phyloP scores from a whole-genome alignment of 768 basidiomycete species.

The Russula foetens region DNA sequence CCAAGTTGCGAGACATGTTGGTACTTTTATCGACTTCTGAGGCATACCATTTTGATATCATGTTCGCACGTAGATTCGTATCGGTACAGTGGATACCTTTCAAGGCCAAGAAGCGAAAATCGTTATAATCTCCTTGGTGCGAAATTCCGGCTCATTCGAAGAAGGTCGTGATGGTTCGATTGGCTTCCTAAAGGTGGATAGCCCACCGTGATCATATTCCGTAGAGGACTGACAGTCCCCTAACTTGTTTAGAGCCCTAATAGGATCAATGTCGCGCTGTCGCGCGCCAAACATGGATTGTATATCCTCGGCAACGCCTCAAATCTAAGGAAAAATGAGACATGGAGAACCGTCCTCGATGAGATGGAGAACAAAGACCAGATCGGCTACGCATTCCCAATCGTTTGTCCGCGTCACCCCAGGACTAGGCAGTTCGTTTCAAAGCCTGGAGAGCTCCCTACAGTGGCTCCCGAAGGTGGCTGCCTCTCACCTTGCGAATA shows the following conservation, averaged over 20 bases:
- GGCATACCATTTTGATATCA: background rate
- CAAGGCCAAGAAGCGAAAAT: conserved; percentile 71
- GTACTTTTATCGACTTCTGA: conserved; percentile 13
- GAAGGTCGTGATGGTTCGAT: conserved; percentile 34
- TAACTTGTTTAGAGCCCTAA: conserved; percentile 26
- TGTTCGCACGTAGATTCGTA: conserved; percentile 38
- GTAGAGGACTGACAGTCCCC: conserved; percentile 25
- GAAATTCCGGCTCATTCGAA: conserved; percentile 51
- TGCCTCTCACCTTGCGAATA: conserved; percentile 26
- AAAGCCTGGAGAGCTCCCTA: conserved; percentile 12
- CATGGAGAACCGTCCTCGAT: conserved; percentile 52
- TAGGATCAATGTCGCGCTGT: conserved; percentile 50
- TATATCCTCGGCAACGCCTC: conserved; percentile 64
- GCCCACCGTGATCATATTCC: background rate
- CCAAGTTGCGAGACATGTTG: conserved; percentile 44
- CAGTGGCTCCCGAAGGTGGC: conserved; percentile 23
- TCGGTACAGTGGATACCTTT: conserved; percentile 72
- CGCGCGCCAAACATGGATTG: conserved; percentile 65
- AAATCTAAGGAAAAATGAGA: conserved; percentile 42
- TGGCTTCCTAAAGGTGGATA: conserved; percentile 62
- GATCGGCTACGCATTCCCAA: conserved; percentile 5
- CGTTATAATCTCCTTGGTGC: conserved; percentile 65
- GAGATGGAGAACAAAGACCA: conserved; percentile 41
- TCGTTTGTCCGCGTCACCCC: conserved; percentile 18
- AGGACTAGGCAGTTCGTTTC: background rate